These are phyloP conservation scores for Heliosperma pusillum DNA, from an alignment of 148 eudicot genomes.

Conservation along the genomic window DNA sequence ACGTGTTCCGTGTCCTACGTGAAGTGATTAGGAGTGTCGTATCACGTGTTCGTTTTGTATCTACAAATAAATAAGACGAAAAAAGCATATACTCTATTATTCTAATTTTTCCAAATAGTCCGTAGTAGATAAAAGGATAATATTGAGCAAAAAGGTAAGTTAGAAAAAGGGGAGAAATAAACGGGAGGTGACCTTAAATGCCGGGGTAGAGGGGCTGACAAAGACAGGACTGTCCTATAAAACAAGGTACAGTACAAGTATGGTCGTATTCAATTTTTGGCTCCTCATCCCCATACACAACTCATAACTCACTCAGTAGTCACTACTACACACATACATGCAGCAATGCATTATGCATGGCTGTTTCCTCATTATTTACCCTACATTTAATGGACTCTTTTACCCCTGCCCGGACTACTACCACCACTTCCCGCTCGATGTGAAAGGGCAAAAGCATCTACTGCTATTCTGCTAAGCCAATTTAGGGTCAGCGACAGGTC, in stretches of 20 bases:
- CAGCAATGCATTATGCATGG: background rate
- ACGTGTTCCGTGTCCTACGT: too few relatives aligned
- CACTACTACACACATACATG: background rate
- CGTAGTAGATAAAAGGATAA: background rate
- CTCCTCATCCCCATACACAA: background rate
- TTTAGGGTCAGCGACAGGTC: background rate
- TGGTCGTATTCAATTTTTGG: background rate
- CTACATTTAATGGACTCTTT: background rate
- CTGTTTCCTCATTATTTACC: background rate
- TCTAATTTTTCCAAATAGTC: too few relatives aligned
- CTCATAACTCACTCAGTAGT: background rate
- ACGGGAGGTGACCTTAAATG: slow-evolving; percentile 10
- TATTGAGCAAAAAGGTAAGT: background rate
- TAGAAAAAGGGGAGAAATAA: slow-evolving; percentile 1
- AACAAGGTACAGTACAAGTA: background rate
- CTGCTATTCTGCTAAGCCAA: too few relatives aligned
- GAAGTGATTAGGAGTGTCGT: too few relatives aligned
- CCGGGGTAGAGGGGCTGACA: background rate
- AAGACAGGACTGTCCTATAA: background rate
- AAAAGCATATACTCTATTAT: too few relatives aligned
- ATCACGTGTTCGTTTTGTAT: too few relatives aligned
- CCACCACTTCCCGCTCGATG: background rate
- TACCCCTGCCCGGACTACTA: slow-evolving; percentile 8
- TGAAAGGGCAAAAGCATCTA: background rate
- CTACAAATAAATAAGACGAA: too few relatives aligned